Conservation (phyloP, 2,329 filamentous ascomycete genomes). For the Penicillium sp. region DNA sequence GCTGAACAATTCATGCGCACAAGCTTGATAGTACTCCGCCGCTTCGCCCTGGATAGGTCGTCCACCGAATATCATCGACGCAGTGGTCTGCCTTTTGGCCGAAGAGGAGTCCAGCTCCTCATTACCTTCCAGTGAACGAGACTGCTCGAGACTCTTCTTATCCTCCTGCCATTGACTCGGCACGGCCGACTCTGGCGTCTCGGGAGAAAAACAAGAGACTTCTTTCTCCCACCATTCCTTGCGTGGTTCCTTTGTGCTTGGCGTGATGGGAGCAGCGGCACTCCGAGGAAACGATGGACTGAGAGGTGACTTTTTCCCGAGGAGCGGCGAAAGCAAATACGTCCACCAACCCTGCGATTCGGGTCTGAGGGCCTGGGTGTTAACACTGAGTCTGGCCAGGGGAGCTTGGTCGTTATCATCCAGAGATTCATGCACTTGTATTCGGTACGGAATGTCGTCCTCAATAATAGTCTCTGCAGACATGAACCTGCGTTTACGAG, state of each 20-base stretch:
- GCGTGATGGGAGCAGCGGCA: conserved; percentile 8
- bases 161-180: conserved; percentile 20
- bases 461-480: conserved; percentile 49
- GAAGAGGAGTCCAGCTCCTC: conserved; percentile 1
- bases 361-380: conserved; percentile 46
- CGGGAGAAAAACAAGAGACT: conserved; percentile 39
- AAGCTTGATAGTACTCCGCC: conserved; percentile 54
- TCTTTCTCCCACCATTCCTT: conserved; percentile 28
- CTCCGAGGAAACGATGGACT: conserved; percentile 32
- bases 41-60: conserved; percentile 42
- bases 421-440: not conserved
- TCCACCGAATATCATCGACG: conserved; percentile 36
- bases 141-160: conserved; percentile 22
- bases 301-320: conserved; percentile 41
- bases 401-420: conserved; percentile 37
- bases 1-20: conserved; percentile 52
- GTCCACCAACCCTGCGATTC: conserved; percentile 59
- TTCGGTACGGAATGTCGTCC: conserved; percentile 34
- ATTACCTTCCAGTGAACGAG: conserved; percentile 17
- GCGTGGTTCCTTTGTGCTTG: conserved; percentile 7
- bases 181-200: conserved; percentile 36
- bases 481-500: conserved; percentile 38
- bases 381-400: conserved; percentile 42
- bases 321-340: conserved; percentile 52
- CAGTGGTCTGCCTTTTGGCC: conserved; percentile 21